A percentile compares a stretch with the other conserved stretches of the same genome.
Evolutionary conservation across 345 rosid genomes (phyloP).

Genomic region (Pistacia integerrima): DNA sequence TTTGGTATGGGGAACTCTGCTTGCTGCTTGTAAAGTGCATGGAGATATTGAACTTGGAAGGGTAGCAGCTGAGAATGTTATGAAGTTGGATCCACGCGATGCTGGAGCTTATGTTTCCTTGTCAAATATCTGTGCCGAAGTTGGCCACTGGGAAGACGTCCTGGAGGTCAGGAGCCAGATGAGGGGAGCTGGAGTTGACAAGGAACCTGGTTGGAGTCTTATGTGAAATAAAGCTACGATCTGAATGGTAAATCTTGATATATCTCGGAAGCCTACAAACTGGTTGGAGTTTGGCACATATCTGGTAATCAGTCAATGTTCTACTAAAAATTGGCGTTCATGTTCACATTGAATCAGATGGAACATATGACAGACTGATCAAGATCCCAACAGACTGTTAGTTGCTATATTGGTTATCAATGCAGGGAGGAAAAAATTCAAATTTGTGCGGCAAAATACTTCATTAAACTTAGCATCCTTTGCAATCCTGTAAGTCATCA

Average conservation of each 20-base stretch:
- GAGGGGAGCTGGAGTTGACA: slow-evolving; percentile 55
- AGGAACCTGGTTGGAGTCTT: slow-evolving; percentile 74
- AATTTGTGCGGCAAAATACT: too few species aligned
- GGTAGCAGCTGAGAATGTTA: slow-evolving; percentile 62
- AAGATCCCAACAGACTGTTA: too few species aligned
- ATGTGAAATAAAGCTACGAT: slow-evolving; percentile 30
- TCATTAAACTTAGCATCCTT: too few species aligned
- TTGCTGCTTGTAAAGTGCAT: slow-evolving; percentile 75
- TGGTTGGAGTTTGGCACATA: slow-evolving; percentile 53
- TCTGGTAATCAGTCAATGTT: too few species aligned
- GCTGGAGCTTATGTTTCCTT: slow-evolving; percentile 69
- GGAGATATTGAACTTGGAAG: slow-evolving; percentile 71
- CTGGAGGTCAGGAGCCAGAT: slow-evolving; percentile 54
- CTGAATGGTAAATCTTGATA: slow-evolving; percentile 21
- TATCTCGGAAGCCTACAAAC: too few species aligned
- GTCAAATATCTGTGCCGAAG: slow-evolving; percentile 74
- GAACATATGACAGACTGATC: too few species aligned
- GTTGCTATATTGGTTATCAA: too few species aligned
- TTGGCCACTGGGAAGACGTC: slow-evolving; percentile 79
- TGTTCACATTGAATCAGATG: too few species aligned
- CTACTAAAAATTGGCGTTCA: too few species aligned
- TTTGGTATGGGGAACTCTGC: slow-evolving; percentile 76
- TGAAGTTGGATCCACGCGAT: slow-evolving; percentile 53
- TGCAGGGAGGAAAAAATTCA: too few species aligned
- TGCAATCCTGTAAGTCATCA: too few species aligned